A percentile compares a stretch with the other conserved stretches of the same genome.
Conservation (phyloP, 116 monocot genomes). For the Papilionanthe hybrid region DNA sequence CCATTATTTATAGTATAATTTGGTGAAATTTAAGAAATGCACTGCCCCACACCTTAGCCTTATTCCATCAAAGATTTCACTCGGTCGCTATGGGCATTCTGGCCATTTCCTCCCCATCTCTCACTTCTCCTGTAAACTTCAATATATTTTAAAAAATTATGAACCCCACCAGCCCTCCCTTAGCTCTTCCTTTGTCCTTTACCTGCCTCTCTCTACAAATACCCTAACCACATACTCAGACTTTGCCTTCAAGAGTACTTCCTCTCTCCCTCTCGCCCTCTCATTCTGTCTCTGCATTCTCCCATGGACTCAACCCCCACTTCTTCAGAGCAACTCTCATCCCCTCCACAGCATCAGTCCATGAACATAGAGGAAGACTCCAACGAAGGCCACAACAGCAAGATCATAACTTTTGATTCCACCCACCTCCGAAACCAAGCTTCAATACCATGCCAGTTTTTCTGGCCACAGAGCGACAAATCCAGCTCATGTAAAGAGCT, state of each 20-base stretch:
- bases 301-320: slow-evolving; percentile 29
- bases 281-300: neutral
- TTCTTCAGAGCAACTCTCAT: slow-evolving; percentile 12
- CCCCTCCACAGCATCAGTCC: slow-evolving; percentile 11
- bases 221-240: neutral
- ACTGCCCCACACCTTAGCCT: too few relatives aligned
- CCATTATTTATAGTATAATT: too few relatives aligned
- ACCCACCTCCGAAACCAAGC: slow-evolving; percentile 24
- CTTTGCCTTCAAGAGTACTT: too few relatives aligned
- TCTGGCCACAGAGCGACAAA: slow-evolving; percentile 44
- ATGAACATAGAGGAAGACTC: neutral
- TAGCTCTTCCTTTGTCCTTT: neutral
- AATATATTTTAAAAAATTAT: neutral
- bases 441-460: slow-evolving; percentile 61
- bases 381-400: neutral
- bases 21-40: too few relatives aligned
- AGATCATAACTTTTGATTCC: slow-evolving; percentile 35
- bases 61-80: too few relatives aligned
- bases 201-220: slow-evolving; percentile 1
- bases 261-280: neutral
- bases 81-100: neutral
- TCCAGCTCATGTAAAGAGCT: slow-evolving; percentile 19
- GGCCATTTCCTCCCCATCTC: neutral
- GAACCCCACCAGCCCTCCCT: neutral
- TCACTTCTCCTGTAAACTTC: neutral